phyloP scores from a whole-genome alignment of 495 filamentous ascomycete species.

The Zalerion maritima region DNA sequence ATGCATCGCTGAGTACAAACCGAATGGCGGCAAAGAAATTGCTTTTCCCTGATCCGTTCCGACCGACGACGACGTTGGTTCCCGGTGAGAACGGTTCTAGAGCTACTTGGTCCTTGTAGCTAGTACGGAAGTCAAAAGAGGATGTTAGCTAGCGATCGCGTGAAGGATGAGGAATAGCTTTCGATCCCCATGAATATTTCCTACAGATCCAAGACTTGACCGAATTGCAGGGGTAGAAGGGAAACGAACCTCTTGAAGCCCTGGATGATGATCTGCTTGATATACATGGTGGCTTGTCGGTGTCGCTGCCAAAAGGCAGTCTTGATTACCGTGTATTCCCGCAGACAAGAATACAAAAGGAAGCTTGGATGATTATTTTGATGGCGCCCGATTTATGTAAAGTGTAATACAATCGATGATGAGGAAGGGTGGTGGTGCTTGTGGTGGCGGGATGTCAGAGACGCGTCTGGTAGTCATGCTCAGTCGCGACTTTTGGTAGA shows the following conservation, averaged over 20 bases:
- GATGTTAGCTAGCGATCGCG: conserved; percentile 1
- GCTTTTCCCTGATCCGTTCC: conserved; percentile 97
- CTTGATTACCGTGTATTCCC: too few species aligned
- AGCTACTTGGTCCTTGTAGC: conserved; percentile 98
- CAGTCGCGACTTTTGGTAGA: too few species aligned
- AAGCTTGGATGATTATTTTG: too few species aligned
- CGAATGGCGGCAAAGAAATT: conserved; percentile 99
- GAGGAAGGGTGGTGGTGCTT: too few species aligned
- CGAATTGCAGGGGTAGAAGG: conserved; percentile 3
- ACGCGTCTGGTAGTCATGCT: too few species aligned
- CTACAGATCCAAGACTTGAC: not conserved
- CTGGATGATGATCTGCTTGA: conserved; percentile 99
- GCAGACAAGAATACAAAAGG: too few species aligned
- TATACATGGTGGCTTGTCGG: conserved; percentile 60
- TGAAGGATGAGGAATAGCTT: too few species aligned
- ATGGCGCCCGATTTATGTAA: too few species aligned
- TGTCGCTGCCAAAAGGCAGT: conserved; percentile 9
- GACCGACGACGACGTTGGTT: conserved; percentile 97
- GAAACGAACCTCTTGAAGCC: conserved; percentile 86
- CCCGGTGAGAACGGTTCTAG: conserved; percentile 97
- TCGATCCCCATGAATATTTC: too few species aligned
- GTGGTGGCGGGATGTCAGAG: too few species aligned
- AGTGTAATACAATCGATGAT: too few species aligned
- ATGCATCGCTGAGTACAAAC: conserved; percentile 95
- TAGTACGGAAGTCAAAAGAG: conserved; percentile 17